Evolutionary conservation across 192 early-diverging fungal species (phyloP).

Genomic region (Rhizophagus prolifer): DNA sequence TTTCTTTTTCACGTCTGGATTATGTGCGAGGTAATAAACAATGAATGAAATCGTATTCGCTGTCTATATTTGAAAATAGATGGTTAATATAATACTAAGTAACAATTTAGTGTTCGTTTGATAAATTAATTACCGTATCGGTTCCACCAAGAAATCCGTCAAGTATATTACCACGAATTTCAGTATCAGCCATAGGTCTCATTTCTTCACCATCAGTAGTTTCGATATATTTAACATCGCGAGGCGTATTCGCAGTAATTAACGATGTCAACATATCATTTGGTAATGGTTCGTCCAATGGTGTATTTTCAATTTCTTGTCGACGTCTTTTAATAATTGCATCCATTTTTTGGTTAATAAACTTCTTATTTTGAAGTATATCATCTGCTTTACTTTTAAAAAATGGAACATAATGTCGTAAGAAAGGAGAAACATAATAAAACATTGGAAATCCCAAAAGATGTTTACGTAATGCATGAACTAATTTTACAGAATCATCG

Average conservation of each 20-base stretch:
- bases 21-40: too few relatives aligned
- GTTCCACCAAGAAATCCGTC: conserved; percentile 5
- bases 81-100: too few relatives aligned
- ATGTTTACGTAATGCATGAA: not conserved
- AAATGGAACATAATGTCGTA: too few relatives aligned
- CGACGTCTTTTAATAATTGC: not conserved
- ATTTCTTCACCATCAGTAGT: not conserved
- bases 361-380: not conserved
- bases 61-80: too few relatives aligned
- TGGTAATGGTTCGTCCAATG: too few relatives aligned
- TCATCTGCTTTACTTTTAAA: too few relatives aligned
- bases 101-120: not conserved
- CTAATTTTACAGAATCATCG: too few relatives aligned
- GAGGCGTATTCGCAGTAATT: too few relatives aligned
- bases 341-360: not conserved
- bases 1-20: too few relatives aligned
- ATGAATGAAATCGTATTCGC: too few relatives aligned
- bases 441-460: not conserved
- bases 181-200: conserved; percentile 3
- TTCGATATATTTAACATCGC: not conserved
- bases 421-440: not conserved
- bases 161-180: conserved; percentile 8
- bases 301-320: too few relatives aligned
- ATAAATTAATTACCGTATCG: not conserved
- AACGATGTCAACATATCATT: too few relatives aligned